These are phyloP conservation scores for Fusarium continuum DNA, from an alignment of 2,329 filamentous ascomycete species.

Conservation along the genomic window DNA sequence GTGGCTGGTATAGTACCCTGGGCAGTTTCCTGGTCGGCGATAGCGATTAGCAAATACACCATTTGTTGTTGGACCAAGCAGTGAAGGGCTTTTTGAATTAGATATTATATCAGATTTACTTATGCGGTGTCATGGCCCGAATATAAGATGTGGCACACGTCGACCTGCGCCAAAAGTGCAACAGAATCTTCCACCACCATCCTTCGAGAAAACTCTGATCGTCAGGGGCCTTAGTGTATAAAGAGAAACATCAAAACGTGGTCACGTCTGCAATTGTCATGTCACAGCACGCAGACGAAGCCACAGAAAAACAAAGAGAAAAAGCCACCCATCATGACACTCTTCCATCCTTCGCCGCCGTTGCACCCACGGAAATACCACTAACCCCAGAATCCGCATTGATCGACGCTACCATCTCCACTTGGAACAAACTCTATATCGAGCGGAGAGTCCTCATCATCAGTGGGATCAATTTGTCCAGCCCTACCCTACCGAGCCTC, in stretches of 20 bases:
- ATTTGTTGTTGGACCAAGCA: not conserved
- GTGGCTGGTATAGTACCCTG: not conserved
- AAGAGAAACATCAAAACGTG: not conserved
- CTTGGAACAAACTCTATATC: constrained; percentile 8
- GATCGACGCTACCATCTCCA: constrained; percentile 12
- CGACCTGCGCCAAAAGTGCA: no score
- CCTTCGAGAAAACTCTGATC: not conserved
- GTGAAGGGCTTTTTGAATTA: not conserved
- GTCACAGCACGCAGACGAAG: not conserved
- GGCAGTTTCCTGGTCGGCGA: not conserved
- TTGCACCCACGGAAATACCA: not conserved
- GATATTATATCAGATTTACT: not conserved
- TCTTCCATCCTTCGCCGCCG: not conserved
- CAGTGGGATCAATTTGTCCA: not conserved
- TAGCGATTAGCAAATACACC: not conserved
- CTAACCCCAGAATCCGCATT: not conserved
- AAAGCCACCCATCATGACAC: not conserved
- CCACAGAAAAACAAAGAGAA: not conserved
- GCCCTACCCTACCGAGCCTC: not conserved
- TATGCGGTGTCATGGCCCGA: no score
- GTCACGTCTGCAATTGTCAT: not conserved
- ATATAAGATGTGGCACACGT: no score
- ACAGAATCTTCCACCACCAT: not conserved
- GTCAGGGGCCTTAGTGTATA: not conserved
- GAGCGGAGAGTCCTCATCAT: not conserved